Base-by-base conservation (phyloP, 495 filamentous ascomycete genomes). In the Pseudomonodictys pantanalensis region DNA sequence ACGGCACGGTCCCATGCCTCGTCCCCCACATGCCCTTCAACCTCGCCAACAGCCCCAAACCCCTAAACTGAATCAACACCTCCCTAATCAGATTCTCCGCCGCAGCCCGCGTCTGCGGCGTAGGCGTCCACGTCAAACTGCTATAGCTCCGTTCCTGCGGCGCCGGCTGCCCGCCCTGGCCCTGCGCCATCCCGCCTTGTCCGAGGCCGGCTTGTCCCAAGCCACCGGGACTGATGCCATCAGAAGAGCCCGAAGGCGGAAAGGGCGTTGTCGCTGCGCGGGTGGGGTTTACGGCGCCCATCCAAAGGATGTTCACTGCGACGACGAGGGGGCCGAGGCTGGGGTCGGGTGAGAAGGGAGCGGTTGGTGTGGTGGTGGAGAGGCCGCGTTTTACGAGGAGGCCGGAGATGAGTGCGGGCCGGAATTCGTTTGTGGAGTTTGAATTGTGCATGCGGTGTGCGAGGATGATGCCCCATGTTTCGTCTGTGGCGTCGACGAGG, bases 391-490 rank as follows among this genome's bases (percentile, higher is more conserved):
- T 91, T 65, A 92, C 73, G 22, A 95, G 78, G 71, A 89, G 88
- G 18, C 88, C 90, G 62, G 84, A 88, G 25, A 83, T 80, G 24
- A 92, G 75, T 3, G 82, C 78, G 22, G 85, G 83, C 50, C 80
- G 81, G 58, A 84, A 79, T 52, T 88, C 85, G 5, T 79, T 79
- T 20, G 86, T 70, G 10, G 83, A 83, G 1, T 78, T 73, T 2
- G 84, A 84, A 64, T 83, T 86, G 70, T 86, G 85, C 17, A 90
- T 78, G n/a, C 86, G 80, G 69, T 91, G 86, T 0, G 79, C 74
- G 42, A 91, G 75, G 15, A 96, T 73, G 20, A 91, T 81, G 25
- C 83, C 86, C 89, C 89, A 96, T 2, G 84, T 87, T 51, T 91
- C 86, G 53, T 97, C 92, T 20, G 81, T 82, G 26, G 83, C 68